A percentile compares a stretch with the other conserved stretches of the same genome.
These are phyloP conservation scores for Salmacisia buchloeana DNA, from an alignment of 1,284 basidiomycete species.

Conservation along the genomic window DNA sequence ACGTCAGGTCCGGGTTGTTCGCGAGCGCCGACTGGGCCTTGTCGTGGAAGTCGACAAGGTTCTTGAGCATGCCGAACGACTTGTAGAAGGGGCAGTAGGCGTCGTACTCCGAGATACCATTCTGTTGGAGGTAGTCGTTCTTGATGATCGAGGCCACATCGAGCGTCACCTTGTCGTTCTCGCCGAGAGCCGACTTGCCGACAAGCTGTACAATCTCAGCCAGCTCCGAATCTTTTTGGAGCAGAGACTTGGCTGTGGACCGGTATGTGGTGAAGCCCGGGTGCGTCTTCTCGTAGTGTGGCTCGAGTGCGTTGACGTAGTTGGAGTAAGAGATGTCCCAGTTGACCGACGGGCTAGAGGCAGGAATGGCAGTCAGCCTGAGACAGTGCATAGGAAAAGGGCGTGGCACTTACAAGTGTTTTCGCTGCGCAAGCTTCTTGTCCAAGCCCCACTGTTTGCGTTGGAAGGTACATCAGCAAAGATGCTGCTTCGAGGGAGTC, in stretches of 20 bases:
- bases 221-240: constrained; percentile 97
- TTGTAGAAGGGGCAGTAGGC: constrained; percentile 82
- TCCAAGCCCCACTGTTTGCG: constrained; percentile 53
- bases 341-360: constrained; percentile 78
- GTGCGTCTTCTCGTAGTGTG: constrained; percentile 78
- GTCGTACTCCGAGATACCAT: constrained; percentile 97
- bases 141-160: constrained; percentile 94
- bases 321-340: constrained; percentile 99
- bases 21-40: constrained; percentile 70
- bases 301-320: constrained; percentile 90
- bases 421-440: constrained; percentile 93
- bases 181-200: constrained; percentile 94
- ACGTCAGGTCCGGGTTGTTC: constrained; percentile 76
- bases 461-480: too few relatives aligned
- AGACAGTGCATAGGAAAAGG: background rate
- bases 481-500: background rate
- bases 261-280: constrained; percentile 91
- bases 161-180: constrained; percentile 96
- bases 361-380: background rate
- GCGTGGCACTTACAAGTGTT: constrained; percentile 64
- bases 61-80: constrained; percentile 83
- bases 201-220: constrained; percentile 99
- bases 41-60: constrained; percentile 93
- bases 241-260: constrained; percentile 84
- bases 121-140: constrained; percentile 95